Conservation (phyloP, 208 protist species). For the Acanthamoeba healyi region DNA sequence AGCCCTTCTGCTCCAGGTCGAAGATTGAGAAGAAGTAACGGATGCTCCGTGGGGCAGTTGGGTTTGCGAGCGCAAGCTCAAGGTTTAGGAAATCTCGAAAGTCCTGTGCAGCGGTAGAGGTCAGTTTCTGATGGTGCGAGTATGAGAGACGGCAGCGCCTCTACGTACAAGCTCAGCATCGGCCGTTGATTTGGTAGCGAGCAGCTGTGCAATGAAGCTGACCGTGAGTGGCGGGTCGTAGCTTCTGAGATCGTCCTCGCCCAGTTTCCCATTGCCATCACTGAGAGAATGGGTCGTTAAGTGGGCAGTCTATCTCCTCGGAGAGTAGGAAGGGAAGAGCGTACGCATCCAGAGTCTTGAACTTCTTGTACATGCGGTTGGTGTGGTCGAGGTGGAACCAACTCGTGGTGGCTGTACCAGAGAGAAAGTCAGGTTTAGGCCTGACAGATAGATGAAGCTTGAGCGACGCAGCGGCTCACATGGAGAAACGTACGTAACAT, state of each 20-base stretch:
- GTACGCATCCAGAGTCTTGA: slow-evolving; percentile 1
- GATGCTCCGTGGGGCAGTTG: not conserved
- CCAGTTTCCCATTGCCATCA: slow-evolving; percentile 48
- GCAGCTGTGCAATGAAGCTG: slow-evolving; percentile 23
- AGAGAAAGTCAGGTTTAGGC: not conserved
- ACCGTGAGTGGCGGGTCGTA: slow-evolving; percentile 30
- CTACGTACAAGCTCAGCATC: slow-evolving; percentile 22
- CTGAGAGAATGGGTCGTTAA: not conserved
- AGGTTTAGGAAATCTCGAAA: slow-evolving; percentile 53
- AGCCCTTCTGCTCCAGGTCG: slow-evolving; percentile 32
- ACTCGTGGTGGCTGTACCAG: not conserved
- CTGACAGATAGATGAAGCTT: too few species aligned
- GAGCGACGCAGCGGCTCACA: too few species aligned
- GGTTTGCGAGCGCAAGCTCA: slow-evolving; percentile 19
- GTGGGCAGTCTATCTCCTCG: too few species aligned
- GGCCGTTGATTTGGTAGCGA: not conserved
- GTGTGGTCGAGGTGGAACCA: slow-evolving; percentile 11
- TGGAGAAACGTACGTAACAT: not conserved
- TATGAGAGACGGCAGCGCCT: too few species aligned
- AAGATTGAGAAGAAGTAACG: slow-evolving; percentile 57
- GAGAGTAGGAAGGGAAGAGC: not conserved
- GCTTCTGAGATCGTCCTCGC: not conserved
- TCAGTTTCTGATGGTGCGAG: too few species aligned
- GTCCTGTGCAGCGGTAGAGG: too few species aligned
- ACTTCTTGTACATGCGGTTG: slow-evolving; percentile 12